These are phyloP conservation scores for Fusarium aywerte DNA, from an alignment of 2,329 filamentous ascomycete species.

Conservation along the genomic window DNA sequence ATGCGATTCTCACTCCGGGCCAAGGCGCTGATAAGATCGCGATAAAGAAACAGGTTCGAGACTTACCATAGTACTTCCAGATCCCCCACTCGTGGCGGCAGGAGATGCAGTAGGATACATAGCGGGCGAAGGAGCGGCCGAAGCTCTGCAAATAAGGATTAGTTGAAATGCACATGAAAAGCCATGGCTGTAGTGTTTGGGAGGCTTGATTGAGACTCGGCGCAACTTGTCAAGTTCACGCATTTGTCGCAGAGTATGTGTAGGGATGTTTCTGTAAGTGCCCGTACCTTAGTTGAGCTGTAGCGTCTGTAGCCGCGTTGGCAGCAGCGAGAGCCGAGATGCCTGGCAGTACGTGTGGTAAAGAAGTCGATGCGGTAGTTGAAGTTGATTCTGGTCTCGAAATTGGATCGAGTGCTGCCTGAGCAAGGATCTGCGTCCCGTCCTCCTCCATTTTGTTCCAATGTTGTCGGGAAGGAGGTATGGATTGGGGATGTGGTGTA, in stretches of 20 bases:
- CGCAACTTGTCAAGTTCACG: not conserved
- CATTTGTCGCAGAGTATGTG: not conserved
- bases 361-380: slow-evolving; percentile 55
- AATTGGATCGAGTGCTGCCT: slow-evolving; percentile 58
- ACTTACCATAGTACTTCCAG: slow-evolving; percentile 56
- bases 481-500: not conserved
- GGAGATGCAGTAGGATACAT: slow-evolving; percentile 51
- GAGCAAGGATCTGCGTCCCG: slow-evolving; percentile 53
- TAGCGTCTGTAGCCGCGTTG: slow-evolving; percentile 52
- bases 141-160: slow-evolving; percentile 36
- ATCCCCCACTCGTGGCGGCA: slow-evolving; percentile 55
- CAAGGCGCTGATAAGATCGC: slow-evolving; percentile 12
- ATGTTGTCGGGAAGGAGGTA: not conserved
- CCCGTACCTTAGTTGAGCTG: slow-evolving; percentile 61
- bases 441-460: slow-evolving; percentile 58
- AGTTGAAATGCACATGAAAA: slow-evolving; percentile 27
- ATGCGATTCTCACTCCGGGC: slow-evolving; percentile 4
- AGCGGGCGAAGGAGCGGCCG: slow-evolving; percentile 36
- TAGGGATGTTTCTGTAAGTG: not conserved
- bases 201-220: not conserved
- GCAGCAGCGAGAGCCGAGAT: slow-evolving; percentile 59
- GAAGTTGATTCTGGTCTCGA: slow-evolving; percentile 63
- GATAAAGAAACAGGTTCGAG: slow-evolving; percentile 19
- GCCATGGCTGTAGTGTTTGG: not conserved
- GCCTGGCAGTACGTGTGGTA: slow-evolving; percentile 57